Evolutionary conservation across 495 filamentous ascomycete species (phyloP), one percentile per base, ranked within the genome.

Genomic region (Jackrogersella minutella): DNA sequence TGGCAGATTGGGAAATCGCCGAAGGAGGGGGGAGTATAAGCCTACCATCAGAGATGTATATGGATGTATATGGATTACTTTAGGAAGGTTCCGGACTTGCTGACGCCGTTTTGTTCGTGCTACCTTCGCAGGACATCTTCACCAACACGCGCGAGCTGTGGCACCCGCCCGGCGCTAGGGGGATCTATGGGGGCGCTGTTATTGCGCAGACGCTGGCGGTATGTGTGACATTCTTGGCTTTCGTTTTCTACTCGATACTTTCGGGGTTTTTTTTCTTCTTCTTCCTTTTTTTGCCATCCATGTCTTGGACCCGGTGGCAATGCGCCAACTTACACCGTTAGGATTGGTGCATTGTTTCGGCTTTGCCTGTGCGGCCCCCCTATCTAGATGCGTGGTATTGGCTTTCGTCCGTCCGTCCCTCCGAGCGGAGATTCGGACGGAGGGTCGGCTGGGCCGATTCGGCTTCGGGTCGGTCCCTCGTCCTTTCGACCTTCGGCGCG

Each of bases 81-180:
- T n/a, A n/a, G n/a, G n/a, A n/a, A n/a, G n/a, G n/a, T n/a, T n/a
- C n/a, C n/a, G n/a, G n/a, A n/a, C n/a, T n/a, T n/a, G n/a, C n/a
- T n/a, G n/a, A 49, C 26, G 26, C 34, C 50, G 37, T 43, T 60
- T 30, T 64, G 54, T 44, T 40, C 31, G 5, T 34, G 17, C 36
- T 8, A 7, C n/a, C 6, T n/a, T 3, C 30, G 10, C 67, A 92
- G 89, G 89, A 93, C 71, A 86, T 97, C 58, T 99, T 93, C 81
- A 97, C 95, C 28, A 99, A 99, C 72, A 91, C 92, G 6, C 87
- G 92, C 26, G 88, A 91, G 21, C 83, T 93, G 56, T 97, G 93
- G 92, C 92, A 96, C 60, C 94, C 95, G 0, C 87, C 90, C 0
- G 93, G 93, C 11, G 95, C 94, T 13, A 88, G 95, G 24, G 94